Base-by-base conservation (phyloP, 306 rosid genomes). In the Crataegus laevigata region DNA sequence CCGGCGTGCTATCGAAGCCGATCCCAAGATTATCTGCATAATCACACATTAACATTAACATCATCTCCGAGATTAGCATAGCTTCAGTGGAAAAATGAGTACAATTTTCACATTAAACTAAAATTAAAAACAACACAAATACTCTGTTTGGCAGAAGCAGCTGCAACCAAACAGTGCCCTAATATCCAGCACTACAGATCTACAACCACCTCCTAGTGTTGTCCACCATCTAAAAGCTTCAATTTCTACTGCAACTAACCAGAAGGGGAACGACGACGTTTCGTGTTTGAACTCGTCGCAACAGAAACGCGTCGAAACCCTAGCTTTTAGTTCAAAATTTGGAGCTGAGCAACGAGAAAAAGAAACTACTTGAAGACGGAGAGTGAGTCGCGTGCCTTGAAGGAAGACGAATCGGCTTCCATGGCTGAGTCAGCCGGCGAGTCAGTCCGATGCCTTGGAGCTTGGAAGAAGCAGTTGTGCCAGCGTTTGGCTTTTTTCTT, bases 1-100 rank as follows among this genome's bases (percentile, higher is more conserved):
- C 82, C 87, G 90, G 58, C 93, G 97, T 19, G 97, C 84, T 12
- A 43, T 47, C 6, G 96, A 91, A 25, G 97, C 79, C 0, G 97
- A 91, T 6, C 97, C 97, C 82, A 91, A 75, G 32, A 89, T 87
- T 76, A 91, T 77, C 97, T 91, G 91, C 69, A 82, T 25, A 83
- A 68, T 13, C 42, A 25, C 71, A 38, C 11, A 57, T 19, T 28
- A 12, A 38, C 11, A 57, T 19, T 28, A n/a, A 34, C 50, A 67
- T 40, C 25, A 76, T 18, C 68, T 8, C 21, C 24, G 19, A 17
- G 22, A 63, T n/a, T 21, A 3, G 24, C 43, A 50, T 25, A 25
- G 18, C 26, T 68, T 18, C 61, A 69, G 36, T 18, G 11, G 1
- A 34, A 47, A 9, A 19, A 32, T 1, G 43, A 32, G 43, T 34